These are phyloP conservation scores for Tulasnella sp. DNA, from an alignment of 768 basidiomycete genomes.

Conservation along the genomic window DNA sequence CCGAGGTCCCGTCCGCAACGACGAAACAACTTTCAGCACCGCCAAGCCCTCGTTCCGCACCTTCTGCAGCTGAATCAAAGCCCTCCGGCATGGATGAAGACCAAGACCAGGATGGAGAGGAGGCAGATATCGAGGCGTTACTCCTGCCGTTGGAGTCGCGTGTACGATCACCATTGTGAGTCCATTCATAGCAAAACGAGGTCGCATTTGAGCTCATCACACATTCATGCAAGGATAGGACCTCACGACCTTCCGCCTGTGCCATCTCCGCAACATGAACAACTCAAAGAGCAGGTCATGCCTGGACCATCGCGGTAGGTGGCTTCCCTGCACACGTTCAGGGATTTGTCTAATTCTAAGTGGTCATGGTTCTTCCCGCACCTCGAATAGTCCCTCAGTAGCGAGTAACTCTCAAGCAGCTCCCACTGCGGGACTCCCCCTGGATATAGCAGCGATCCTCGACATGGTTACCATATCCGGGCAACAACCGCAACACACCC, in stretches of 20 bases:
- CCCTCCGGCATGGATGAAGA: background rate
- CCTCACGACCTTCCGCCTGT: background rate
- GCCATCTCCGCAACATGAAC: background rate
- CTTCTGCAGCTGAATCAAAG: background rate
- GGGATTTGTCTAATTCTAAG: background rate
- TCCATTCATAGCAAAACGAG: background rate
- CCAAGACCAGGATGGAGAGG: background rate
- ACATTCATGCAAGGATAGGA: background rate
- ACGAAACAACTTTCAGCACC: too few relatives aligned
- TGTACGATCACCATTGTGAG: background rate
- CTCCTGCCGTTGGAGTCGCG: background rate
- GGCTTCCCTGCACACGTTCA: background rate
- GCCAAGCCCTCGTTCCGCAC: too few relatives aligned
- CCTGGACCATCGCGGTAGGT: background rate
- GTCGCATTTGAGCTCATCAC: background rate
- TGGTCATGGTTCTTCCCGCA: background rate
- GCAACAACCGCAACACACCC: background rate
- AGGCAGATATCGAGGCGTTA: background rate
- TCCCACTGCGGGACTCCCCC: background rate
- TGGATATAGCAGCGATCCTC: constrained; percentile 4
- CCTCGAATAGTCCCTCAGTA: background rate
- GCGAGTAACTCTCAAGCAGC: background rate
- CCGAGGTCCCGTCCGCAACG: too few relatives aligned
- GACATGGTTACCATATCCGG: background rate
- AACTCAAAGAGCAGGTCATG: background rate